Evolutionary conservation across 495 filamentous ascomycete species (phyloP).

Genomic region (Hypoxylon fragiforme): DNA sequence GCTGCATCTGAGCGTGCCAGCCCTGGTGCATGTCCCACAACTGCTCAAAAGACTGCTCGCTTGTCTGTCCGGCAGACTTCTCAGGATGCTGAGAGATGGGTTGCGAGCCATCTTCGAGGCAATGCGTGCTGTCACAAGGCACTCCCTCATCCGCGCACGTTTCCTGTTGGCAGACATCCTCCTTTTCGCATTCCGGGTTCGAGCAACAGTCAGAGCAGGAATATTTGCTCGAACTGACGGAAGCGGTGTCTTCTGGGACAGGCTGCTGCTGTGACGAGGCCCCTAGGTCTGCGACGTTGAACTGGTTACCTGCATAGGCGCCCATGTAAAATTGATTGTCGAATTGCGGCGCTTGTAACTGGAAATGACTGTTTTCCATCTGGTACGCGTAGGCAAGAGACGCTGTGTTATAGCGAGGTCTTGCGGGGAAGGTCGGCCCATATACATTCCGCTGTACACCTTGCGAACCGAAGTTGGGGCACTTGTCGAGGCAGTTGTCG

Average conservation of each 20-base stretch:
- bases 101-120: conserved; percentile 21
- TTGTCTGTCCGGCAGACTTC: background rate
- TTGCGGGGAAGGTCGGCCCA: conserved; percentile 4
- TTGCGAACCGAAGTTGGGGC: conserved; percentile 22
- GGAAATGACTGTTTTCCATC: conserved; percentile 13
- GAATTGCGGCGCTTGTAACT: conserved; percentile 8
- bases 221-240: conserved; percentile 28
- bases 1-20: conserved; percentile 12
- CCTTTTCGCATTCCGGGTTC: conserved; percentile 29
- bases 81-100: background rate
- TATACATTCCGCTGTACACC: conserved; percentile 5
- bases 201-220: conserved; percentile 35
- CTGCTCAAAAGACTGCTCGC: conserved; percentile 1
- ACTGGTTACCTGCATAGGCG: background rate
- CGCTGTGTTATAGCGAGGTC: conserved; percentile 4
- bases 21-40: conserved; percentile 16
- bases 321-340: background rate
- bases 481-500: conserved; percentile 46
- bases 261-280: background rate
- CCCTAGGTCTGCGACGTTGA: conserved; percentile 22
- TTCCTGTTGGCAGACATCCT: conserved; percentile 32
- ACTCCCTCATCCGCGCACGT: conserved; percentile 29
- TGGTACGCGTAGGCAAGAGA: conserved; percentile 11
- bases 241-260: conserved; percentile 28
- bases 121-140: conserved; percentile 33